phyloP scores from a whole-genome alignment of 2,329 filamentous ascomycete species.

The Aspergillus brasiliensis region DNA sequence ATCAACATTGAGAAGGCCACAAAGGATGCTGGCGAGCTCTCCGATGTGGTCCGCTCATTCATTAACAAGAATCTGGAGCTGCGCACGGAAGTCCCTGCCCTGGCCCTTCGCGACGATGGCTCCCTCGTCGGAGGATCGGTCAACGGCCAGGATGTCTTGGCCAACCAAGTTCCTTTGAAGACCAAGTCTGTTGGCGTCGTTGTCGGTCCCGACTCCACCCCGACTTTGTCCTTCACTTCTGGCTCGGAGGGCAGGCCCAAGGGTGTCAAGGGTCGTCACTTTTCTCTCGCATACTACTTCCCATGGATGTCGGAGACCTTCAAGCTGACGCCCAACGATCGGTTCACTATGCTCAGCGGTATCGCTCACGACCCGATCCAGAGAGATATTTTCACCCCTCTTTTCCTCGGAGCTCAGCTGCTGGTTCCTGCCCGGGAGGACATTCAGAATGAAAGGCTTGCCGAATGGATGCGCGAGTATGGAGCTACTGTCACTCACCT shows the following conservation, averaged over 20 bases:
- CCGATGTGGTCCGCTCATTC: slow-evolving; percentile 64
- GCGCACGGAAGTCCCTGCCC: slow-evolving; percentile 71
- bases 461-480: slow-evolving; percentile 82
- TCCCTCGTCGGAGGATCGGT: slow-evolving; percentile 67
- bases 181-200: slow-evolving; percentile 67
- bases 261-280: slow-evolving; percentile 86
- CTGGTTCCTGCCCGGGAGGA: slow-evolving; percentile 78
- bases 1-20: slow-evolving; percentile 73
- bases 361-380: slow-evolving; percentile 68
- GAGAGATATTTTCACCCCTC: slow-evolving; percentile 82
- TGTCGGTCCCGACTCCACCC: slow-evolving; percentile 82
- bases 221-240: slow-evolving; percentile 73
- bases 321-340: slow-evolving; percentile 68
- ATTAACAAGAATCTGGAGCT: slow-evolving; percentile 73
- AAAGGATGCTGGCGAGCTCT: slow-evolving; percentile 65
- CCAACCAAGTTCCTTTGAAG: slow-evolving; percentile 54
- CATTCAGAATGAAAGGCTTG: slow-evolving; percentile 81
- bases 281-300: slow-evolving; percentile 81
- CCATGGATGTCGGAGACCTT: slow-evolving; percentile 92
- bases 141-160: slow-evolving; percentile 69
- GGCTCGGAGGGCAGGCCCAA: slow-evolving; percentile 79
- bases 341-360: slow-evolving; percentile 80
- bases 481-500: slow-evolving; percentile 79
- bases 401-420: slow-evolving; percentile 80
- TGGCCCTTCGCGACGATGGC: slow-evolving; percentile 73